Evolutionary conservation across 2,329 filamentous ascomycete species (phyloP), one percentile per base, ranked within the genome.

Genomic region (Amphichorda felina): DNA sequence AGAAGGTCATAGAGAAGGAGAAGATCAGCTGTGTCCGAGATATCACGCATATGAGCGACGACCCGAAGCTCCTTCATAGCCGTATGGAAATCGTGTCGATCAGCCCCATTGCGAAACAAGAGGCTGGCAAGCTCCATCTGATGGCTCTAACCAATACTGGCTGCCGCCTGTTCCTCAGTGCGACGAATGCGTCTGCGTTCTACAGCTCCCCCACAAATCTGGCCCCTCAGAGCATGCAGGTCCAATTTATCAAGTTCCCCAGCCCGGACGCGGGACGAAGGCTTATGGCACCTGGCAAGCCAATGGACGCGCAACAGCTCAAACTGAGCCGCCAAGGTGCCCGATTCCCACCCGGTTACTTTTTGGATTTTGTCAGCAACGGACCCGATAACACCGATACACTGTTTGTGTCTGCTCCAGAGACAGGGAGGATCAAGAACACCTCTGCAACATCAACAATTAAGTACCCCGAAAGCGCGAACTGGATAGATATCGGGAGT

Each of bases 221-320:
- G 39, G 78, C 83, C 1, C 88, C 91, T 1, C 88, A 84, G 47
- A 95, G 86, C 58, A 95, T 98, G 86, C 88, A 95, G 56, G 78
- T 95, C n/a, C 82, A 93, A 46, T 91, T 94, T 50, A 85, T 98
- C 57, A 93, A 91, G 52, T 94, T 94, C 40, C 91, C 93, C 2
- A 91, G 91, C 37, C 56, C 51, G 41, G 41, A 49, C 15, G 44
- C 35, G 15, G 27, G 53, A 38, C 44, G 50, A 39, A 47, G 54
- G 37, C 41, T 54, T 14, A 47, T 43, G 4, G 56, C 55, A 33
- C 39, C 49, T 25, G 47, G 50, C n/a, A 46, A 46, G n/a, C 64
- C 70, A 22, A 46, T 56, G 3, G 62, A 66, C 43, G 75, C 67
- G 35, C 59, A 58, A 34, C 59, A 61, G 41, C 64, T 71, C 45